phyloP scores from a whole-genome alignment of 352 stramenopile species.

The Phytophthora sp. region DNA sequence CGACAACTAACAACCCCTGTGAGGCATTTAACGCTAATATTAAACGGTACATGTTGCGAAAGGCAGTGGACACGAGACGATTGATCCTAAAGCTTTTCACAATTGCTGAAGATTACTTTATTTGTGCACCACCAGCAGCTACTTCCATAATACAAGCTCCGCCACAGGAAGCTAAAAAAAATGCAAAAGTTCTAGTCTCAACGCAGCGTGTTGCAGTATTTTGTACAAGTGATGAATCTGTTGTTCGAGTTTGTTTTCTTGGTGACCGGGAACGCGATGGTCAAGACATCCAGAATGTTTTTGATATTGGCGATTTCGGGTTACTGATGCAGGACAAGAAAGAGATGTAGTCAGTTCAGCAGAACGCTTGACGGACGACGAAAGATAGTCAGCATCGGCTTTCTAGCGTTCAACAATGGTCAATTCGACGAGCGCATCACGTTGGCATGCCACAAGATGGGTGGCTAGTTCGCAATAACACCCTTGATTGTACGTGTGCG shows the following conservation, averaged over 20 bases:
- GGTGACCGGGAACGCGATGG: not conserved
- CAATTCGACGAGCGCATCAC: constrained; percentile 1
- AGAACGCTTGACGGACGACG: constrained; percentile 1
- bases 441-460: constrained; percentile 4
- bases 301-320: no score
- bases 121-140: not conserved
- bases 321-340: no score
- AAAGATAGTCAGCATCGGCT: not conserved
- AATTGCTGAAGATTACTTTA: constrained; percentile 6
- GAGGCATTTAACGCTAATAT: constrained; percentile 32
- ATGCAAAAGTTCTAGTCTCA: not conserved
- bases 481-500: not conserved
- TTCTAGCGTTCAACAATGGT: constrained; percentile 10
- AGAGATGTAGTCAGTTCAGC: no score
- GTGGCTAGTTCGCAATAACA: constrained; percentile 2
- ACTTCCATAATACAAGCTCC: not conserved
- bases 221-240: no score
- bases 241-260: no score
- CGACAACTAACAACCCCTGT: no score
- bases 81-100: constrained; percentile 10
- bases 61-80: not conserved
- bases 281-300: not conserved
- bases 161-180: constrained; percentile 6
- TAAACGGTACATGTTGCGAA: constrained; percentile 18
- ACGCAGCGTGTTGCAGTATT: not conserved